Conservation (phyloP, 306 rosid genomes). For the Malus domestica region ASM211411v1 NC_041800.1:27098233-27098732, state of each 20-base stretch:
- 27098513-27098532: constrained; percentile 56
- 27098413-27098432: constrained; percentile 69
- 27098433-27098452: constrained; percentile 74
- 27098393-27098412: constrained; percentile 29
- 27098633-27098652: constrained; percentile 51
- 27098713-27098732: constrained; percentile 28
- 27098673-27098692: constrained; percentile 46
- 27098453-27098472: constrained; percentile 80
- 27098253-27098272: constrained; percentile 59
- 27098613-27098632: constrained; percentile 20
- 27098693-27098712: constrained; percentile 40
- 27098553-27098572: constrained; percentile 42
- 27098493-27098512: constrained; percentile 34
- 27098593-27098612: constrained; percentile 47
- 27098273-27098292: constrained; percentile 44
- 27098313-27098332: constrained; percentile 73
- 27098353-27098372: constrained; percentile 56
- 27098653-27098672: constrained; percentile 53
- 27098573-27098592: constrained; percentile 44
- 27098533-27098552: constrained; percentile 57
- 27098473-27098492: constrained; percentile 35
- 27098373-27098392: constrained; percentile 39
- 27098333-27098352: constrained; percentile 82
- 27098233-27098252: constrained; percentile 61
- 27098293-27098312: constrained; percentile 58